Conservation (phyloP, 306 rosid genomes). For the Inga laurina region DNA sequence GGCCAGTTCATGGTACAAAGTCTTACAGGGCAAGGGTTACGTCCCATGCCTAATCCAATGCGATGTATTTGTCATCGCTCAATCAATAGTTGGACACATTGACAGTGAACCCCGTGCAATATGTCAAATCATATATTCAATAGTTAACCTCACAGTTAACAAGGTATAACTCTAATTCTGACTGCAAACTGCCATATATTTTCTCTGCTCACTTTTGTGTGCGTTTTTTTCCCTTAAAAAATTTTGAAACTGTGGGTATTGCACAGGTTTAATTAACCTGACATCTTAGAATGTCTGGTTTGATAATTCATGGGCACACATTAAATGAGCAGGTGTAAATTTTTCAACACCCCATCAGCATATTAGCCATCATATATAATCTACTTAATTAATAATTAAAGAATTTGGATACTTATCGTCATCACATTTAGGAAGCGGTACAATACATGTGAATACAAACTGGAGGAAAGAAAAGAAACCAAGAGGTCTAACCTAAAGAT, state of each 20-base stretch:
- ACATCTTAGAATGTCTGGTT: too few species aligned
- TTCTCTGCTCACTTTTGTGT: too few species aligned
- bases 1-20: neutral
- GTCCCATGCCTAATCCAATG: slow-evolving; percentile 13
- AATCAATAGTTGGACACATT: neutral
- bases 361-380: neutral
- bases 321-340: too few species aligned
- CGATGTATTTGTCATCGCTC: neutral
- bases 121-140: neutral
- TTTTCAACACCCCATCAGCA: neutral
- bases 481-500: slow-evolving; percentile 16
- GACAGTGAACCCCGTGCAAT: neutral
- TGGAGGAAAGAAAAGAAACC: neutral
- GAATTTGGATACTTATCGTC: neutral
- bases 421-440: neutral
- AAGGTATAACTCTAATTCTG: too few species aligned
- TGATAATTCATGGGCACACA: too few species aligned
- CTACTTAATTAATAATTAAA: neutral
- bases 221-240: too few species aligned
- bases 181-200: too few species aligned
- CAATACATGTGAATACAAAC: too few species aligned
- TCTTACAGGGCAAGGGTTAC: neutral
- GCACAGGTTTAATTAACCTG: too few species aligned
- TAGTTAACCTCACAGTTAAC: too few species aligned
- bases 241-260: too few species aligned